Conservation (phyloP, 805 yeast genomes). For the Candida patagonica region DNA sequence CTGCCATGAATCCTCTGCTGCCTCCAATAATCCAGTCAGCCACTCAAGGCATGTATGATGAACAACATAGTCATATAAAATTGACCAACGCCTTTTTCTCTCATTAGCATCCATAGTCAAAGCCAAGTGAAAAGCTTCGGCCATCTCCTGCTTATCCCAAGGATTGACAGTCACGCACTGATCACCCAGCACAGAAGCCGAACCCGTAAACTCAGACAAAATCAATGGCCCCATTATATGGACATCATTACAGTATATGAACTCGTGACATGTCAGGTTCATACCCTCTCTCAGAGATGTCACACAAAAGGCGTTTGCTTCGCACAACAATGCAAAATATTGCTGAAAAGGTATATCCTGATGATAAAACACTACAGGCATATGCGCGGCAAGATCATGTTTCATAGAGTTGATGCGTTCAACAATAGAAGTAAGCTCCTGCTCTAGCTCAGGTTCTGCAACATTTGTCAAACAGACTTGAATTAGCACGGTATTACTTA, state of each 20-base stretch:
- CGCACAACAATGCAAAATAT: slow-evolving; percentile 74
- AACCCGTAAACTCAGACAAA: slow-evolving; percentile 89
- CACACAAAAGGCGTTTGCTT: slow-evolving; percentile 82
- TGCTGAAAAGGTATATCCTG: slow-evolving; percentile 87
- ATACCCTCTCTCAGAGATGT: slow-evolving; percentile 93
- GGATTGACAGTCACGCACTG: slow-evolving; percentile 80
- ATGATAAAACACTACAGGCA: slow-evolving; percentile 79
- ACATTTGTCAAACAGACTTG: slow-evolving; percentile 40
- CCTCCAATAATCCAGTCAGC: slow-evolving; percentile 50
- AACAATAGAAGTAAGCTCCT: slow-evolving; percentile 65
- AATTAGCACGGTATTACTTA: slow-evolving; percentile 62
- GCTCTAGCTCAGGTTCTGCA: slow-evolving; percentile 46
- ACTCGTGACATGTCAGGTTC: slow-evolving; percentile 95
- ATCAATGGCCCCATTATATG: slow-evolving; percentile 34
- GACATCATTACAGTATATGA: slow-evolving; percentile 47
- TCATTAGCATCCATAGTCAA: slow-evolving; percentile 54
- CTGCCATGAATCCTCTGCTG: slow-evolving; percentile 45
- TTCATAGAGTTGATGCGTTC: slow-evolving; percentile 78
- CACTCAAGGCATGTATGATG: slow-evolving; percentile 67
- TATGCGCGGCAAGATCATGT: slow-evolving; percentile 58
- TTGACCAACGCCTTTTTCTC: slow-evolving; percentile 51
- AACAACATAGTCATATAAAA: slow-evolving; percentile 47
- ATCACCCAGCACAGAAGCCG: slow-evolving; percentile 57
- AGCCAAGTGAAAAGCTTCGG: slow-evolving; percentile 55
- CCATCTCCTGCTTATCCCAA: slow-evolving; percentile 67